Evolutionary conservation across 2,329 filamentous ascomycete species (phyloP), one percentile per base, ranked within the genome.

Genomic region (Hirsutella rhossiliensis): DNA sequence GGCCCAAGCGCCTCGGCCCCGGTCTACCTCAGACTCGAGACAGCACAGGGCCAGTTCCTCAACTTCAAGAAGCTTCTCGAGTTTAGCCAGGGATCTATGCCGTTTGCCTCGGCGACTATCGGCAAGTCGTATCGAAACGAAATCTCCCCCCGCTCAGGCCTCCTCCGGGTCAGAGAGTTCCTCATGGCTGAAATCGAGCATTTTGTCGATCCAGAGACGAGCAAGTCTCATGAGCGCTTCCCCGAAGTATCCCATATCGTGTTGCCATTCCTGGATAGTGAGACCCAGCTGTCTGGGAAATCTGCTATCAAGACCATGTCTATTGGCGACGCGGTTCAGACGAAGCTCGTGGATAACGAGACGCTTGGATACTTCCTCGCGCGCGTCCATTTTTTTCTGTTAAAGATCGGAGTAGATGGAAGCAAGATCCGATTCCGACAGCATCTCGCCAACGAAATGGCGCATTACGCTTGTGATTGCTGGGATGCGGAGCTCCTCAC

Each of bases 181-280:
- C 68, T 96, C 56, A 97, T 98, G 92, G 90, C 90, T 20, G 92
- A 98, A 68, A 95, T 98, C 55, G 92, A 98, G 71, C 92, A 97
- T 65, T 98, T 87, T 60, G 90, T 98, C 52, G 92, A 98, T 58
- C 92, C 92, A 11, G 74, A 90, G 57, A 80, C 87, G 59, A 87
- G 87, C 66, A 98, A 98, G 78, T 94, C 92, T 68, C 92, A 98
- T 63, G 68, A 76, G 43, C 84, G 89, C 45, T 98, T 98, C 66
- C 67, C 78, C 38, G 86, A 95, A 56, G 82, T 97, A 47, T 82
- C 86, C 58, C 72, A 94, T 54, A 67, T 90, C 40, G 82, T 94
- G 69, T 75, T 98, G 46, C 77, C 82, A 43, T 78, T 98, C 27
- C 76, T 98, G 39, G 84, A 92, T 62, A 83, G 87, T 38, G 72